Evolutionary conservation across 2,329 filamentous ascomycete species (phyloP).

Genomic region (Anthostomella pinea): DNA sequence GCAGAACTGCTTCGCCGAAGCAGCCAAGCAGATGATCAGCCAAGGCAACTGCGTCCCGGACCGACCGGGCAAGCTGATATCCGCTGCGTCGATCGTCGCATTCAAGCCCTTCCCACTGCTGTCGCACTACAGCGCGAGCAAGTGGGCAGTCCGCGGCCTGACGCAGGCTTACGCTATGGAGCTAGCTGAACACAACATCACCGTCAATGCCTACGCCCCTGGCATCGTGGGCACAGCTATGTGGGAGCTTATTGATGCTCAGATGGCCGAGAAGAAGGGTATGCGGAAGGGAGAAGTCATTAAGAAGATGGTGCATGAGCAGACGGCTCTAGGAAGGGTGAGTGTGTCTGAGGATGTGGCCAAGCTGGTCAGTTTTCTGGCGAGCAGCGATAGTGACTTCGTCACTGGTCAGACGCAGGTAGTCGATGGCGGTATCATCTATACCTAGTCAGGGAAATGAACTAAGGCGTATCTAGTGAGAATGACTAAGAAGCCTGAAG

Average conservation of each 20-base stretch:
- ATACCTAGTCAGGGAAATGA: conserved; percentile 6
- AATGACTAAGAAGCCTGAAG: no score
- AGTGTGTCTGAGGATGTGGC: conserved; percentile 63
- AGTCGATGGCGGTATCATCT: conserved; percentile 54
- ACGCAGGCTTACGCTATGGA: conserved; percentile 67
- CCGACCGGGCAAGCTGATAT: conserved; percentile 45
- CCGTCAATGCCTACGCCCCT: conserved; percentile 64
- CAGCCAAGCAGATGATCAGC: conserved; percentile 62
- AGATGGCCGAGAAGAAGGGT: conserved; percentile 50
- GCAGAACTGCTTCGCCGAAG: conserved; percentile 62
- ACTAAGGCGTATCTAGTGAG: no score
- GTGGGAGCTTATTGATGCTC: conserved; percentile 67
- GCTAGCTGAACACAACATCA: conserved; percentile 61
- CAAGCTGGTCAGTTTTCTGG: conserved; percentile 60
- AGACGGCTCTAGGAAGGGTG: conserved; percentile 55
- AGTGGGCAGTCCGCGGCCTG: conserved; percentile 65
- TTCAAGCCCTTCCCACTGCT: conserved; percentile 59
- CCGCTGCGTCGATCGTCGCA: conserved; percentile 53
- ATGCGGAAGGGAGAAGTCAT: conserved; percentile 51
- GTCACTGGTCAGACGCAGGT: conserved; percentile 65
- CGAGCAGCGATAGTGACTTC: conserved; percentile 58
- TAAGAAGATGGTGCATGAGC: conserved; percentile 49
- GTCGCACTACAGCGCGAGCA: conserved; percentile 61
- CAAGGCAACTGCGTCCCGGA: conserved; percentile 47
- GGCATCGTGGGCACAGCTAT: conserved; percentile 66